Conservation (phyloP, 2,329 filamentous ascomycete genomes). For the Diaporthe citrichinensis region DNA sequence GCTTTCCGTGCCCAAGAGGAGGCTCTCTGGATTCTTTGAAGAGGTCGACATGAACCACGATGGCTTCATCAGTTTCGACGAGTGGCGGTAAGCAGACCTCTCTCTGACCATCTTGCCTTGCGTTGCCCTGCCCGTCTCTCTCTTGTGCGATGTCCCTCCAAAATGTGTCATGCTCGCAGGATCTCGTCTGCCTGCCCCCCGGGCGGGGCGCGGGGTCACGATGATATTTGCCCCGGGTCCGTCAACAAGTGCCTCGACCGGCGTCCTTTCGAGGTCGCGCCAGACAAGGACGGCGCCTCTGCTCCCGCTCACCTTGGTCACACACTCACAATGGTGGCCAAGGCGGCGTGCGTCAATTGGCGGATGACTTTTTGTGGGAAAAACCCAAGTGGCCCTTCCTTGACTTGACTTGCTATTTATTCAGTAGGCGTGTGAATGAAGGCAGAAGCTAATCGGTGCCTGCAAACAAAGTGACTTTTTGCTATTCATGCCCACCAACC, state of each 20-base stretch:
- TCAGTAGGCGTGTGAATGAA: neutral
- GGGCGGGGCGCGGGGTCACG: too few species aligned
- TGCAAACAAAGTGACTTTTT: slow-evolving; percentile 81
- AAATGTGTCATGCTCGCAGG: neutral
- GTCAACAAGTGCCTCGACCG: neutral
- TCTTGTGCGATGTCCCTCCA: neutral
- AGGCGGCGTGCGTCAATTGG: neutral
- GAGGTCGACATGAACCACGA: slow-evolving; percentile 93
- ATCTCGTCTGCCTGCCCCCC: neutral
- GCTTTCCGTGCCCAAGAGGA: slow-evolving; percentile 81
- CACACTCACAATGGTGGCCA: neutral
- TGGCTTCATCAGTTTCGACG: slow-evolving; percentile 88
- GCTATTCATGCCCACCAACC: slow-evolving; percentile 82
- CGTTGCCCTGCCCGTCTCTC: neutral
- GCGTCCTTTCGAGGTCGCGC: neutral
- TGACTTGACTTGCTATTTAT: neutral
- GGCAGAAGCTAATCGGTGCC: neutral
- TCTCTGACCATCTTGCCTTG: slow-evolving; percentile 37
- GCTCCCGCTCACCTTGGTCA: neutral
- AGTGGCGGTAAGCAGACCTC: slow-evolving; percentile 85
- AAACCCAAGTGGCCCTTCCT: neutral
- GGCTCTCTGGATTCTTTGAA: slow-evolving; percentile 87
- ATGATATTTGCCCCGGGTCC: neutral
- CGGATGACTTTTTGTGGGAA: neutral
- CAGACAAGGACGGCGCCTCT: neutral